Evolutionary conservation across 306 rosid species (phyloP).

Genomic region (Vicia faba): DNA sequence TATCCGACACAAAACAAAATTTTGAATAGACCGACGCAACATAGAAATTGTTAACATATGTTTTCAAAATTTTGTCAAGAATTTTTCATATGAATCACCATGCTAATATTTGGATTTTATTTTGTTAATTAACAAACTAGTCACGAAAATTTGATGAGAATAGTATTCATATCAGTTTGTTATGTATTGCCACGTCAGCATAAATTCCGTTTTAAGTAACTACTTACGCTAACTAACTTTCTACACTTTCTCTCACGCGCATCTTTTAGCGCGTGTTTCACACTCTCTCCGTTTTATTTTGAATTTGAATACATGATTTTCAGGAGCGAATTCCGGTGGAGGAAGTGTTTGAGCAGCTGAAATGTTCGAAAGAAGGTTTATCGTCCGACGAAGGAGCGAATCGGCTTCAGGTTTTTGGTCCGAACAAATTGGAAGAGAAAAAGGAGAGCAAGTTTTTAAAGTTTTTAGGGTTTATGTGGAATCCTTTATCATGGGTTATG

Average conservation of each 20-base stretch:
- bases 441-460: conserved; percentile 91
- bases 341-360: conserved; percentile 92
- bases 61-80: background rate
- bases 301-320: background rate
- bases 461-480: conserved; percentile 99
- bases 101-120: background rate
- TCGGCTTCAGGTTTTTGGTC: conserved; percentile 92
- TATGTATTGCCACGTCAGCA: background rate
- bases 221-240: conserved; percentile 23
- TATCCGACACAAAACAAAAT: too few relatives aligned
- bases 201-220: conserved; percentile 4
- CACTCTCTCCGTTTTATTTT: background rate
- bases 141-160: background rate
- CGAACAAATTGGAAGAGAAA: conserved; percentile 97
- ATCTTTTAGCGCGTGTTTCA: too few relatives aligned
- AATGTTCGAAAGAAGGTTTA: conserved; percentile 81
- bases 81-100: background rate
- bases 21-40: too few relatives aligned
- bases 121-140: background rate
- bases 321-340: conserved; percentile 84
- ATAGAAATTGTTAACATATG: too few relatives aligned
- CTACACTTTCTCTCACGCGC: too few relatives aligned
- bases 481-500: conserved; percentile 99
- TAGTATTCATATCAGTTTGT: background rate
- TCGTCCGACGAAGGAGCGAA: conserved; percentile 79